phyloP scores from a whole-genome alignment of 345 rosid genomes.

The Brassica carinata region DNA sequence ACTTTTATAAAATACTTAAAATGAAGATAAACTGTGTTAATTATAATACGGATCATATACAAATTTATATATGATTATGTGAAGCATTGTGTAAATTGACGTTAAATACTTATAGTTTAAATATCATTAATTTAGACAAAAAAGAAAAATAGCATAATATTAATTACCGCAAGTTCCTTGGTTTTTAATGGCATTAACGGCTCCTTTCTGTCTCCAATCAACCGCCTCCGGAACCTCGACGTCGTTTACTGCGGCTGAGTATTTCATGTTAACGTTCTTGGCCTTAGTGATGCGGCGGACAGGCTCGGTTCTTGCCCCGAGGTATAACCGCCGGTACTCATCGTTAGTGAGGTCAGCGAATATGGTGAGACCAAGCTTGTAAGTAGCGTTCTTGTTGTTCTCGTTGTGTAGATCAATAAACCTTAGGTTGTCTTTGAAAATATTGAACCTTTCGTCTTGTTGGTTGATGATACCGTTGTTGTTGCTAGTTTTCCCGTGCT shows the following conservation, averaged over 20 bases:
- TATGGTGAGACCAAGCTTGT: conserved; percentile 67
- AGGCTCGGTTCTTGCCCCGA: conserved; percentile 44
- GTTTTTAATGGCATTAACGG: conserved; percentile 74
- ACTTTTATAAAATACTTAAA: not conserved
- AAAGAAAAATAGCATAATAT: not conserved
- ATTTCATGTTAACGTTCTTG: conserved; percentile 44
- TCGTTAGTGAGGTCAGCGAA: conserved; percentile 84
- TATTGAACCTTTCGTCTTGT: conserved; percentile 57
- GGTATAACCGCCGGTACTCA: conserved; percentile 58
- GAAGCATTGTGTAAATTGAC: not conserved
- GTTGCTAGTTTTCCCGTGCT: conserved; percentile 64
- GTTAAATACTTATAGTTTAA: not conserved
- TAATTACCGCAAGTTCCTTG: conserved; percentile 78
- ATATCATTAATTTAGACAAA: not conserved
- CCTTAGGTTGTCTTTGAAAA: conserved; percentile 77
- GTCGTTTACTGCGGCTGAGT: conserved; percentile 39
- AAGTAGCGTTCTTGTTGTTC: conserved; percentile 53
- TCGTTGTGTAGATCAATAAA: conserved; percentile 75
- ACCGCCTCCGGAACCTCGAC: conserved; percentile 62
- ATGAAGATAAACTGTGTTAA: not conserved
- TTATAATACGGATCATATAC: not conserved
- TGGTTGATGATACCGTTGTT: conserved; percentile 46
- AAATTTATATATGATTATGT: not conserved
- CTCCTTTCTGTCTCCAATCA: conserved; percentile 84
- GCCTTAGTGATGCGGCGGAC: conserved; percentile 53